Base-by-base conservation (phyloP, 2,329 filamentous ascomycete genomes). In the Venturia carpophila region DNA sequence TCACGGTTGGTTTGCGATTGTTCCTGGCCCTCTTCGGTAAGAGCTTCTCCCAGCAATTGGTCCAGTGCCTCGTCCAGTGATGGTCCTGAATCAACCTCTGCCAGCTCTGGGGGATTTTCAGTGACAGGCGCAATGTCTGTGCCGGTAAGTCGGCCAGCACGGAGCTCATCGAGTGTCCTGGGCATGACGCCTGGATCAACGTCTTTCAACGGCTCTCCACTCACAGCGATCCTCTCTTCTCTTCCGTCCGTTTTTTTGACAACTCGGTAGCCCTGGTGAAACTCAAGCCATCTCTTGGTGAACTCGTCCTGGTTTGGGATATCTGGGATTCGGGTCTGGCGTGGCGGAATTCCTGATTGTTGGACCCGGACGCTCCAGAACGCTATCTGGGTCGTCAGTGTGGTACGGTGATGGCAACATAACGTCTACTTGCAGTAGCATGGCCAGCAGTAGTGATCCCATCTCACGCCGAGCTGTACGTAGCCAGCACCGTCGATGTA, bases 381-480 rank as follows among this genome's bases (percentile, higher is more conserved):
- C 60, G 79, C 78, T 78, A 65, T 49, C 17, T 24, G 21, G n/a
- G 17, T 19, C 7, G 62, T 63, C 62, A 63, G 42, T 13, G 24
- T 24, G 34, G 24, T 43, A 49, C 19, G 19, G 39, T 37, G 42
- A 39, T 61, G 65, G 6, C 43, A 30, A 17, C 55, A 37, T 27
- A 37, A 45, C n/a, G 45, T 55, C 19, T 7, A 64, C 62, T n/a
- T 64, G 75, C 76, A 75, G 71, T 79, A 79, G 67, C 80, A 82
- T 68, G 77, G 80, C 79, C 79, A 81, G 68, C 80, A 82, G 66
- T 82, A 82, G 65, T 77, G 72, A 68, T 82, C 77, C 79, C 79
- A 81, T 47, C 80, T 69, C 5, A 75, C 79, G 2, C 79, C 80
- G 30, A 79, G 72, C 43, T 76, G 74, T 6, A 81, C 79, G 55